Evolutionary conservation across 2,329 filamentous ascomycete species (phyloP).

Genomic region (Orbilia brochopaga): DNA sequence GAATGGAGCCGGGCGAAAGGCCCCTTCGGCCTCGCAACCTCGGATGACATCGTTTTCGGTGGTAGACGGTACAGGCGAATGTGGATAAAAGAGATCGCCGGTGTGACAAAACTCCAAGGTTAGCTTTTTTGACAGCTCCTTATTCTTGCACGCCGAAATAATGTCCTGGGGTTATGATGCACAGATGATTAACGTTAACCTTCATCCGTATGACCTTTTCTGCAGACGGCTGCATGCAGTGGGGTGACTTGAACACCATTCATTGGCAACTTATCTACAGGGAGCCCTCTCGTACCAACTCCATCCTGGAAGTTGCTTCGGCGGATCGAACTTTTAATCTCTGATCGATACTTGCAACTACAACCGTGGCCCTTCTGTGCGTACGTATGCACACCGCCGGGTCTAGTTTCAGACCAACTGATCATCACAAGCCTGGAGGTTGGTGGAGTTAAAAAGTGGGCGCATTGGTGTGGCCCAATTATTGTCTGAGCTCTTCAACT

Average conservation of each 20-base stretch:
- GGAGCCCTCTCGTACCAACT: not conserved
- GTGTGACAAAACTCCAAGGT: slow-evolving; percentile 13
- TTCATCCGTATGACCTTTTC: slow-evolving; percentile 44
- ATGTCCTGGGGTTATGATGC: slow-evolving; percentile 12
- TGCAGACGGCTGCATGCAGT: slow-evolving; percentile 50
- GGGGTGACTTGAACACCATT: slow-evolving; percentile 44
- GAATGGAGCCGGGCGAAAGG: slow-evolving; percentile 36
- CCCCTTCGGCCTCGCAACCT: slow-evolving; percentile 28
- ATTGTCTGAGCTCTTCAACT: slow-evolving; percentile 50
- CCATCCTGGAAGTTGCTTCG: slow-evolving; percentile 1
- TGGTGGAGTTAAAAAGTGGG: slow-evolving; percentile 29
- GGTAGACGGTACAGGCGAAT: slow-evolving; percentile 39
- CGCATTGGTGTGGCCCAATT: slow-evolving; percentile 36
- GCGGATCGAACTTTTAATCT: slow-evolving; percentile 19
- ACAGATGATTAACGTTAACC: slow-evolving; percentile 29
- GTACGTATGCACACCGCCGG: slow-evolving; percentile 37
- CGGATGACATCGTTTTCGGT: slow-evolving; percentile 33
- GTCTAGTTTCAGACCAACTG: slow-evolving; percentile 31
- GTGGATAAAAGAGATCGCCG: slow-evolving; percentile 26
- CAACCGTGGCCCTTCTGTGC: slow-evolving; percentile 28
- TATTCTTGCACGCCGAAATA: slow-evolving; percentile 19
- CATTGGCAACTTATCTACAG: slow-evolving; percentile 25
- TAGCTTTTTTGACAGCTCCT: slow-evolving; percentile 31
- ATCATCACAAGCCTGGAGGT: slow-evolving; percentile 24
- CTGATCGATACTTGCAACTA: slow-evolving; percentile 20